These are phyloP conservation scores for Saccharomyces jurei DNA, from an alignment of 805 yeast species.

Conservation along the genomic window DNA sequence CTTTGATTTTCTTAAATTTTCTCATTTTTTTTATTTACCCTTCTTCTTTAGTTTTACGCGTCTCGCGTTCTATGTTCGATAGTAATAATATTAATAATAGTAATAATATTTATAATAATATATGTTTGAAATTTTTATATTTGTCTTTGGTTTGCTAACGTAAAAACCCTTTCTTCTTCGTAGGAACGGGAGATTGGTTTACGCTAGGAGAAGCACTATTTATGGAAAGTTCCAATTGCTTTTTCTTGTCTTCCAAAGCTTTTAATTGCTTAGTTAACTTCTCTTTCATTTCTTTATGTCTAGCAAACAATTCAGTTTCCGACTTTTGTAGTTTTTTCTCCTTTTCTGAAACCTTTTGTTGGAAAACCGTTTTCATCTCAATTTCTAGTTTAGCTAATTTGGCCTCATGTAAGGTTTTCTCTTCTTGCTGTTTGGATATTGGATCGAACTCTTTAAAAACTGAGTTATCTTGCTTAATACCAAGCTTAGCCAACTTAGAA, in stretches of 20 bases:
- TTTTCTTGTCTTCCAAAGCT: constrained; percentile 84
- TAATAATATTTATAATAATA: neutral
- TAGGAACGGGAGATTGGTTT: constrained; percentile 45
- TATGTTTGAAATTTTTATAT: neutral
- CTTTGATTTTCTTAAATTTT: neutral
- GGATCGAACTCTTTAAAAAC: constrained; percentile 97
- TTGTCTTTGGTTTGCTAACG: constrained; percentile 35
- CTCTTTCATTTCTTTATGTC: constrained; percentile 96
- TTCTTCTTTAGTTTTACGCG: neutral
- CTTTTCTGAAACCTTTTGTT: constrained; percentile 91
- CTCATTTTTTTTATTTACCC: neutral
- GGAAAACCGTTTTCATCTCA: constrained; percentile 94
- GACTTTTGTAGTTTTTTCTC: constrained; percentile 94
- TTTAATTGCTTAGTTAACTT: constrained; percentile 81
- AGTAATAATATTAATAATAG: neutral
- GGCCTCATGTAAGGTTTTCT: constrained; percentile 85
- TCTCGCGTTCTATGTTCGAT: neutral
- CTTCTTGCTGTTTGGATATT: constrained; percentile 84
- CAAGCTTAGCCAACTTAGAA: constrained; percentile 68
- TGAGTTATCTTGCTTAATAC: constrained; percentile 82
- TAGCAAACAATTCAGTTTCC: constrained; percentile 89
- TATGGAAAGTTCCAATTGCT: constrained; percentile 52
- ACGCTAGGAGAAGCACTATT: constrained; percentile 21
- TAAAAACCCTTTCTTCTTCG: constrained; percentile 73
- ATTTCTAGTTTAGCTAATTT: constrained; percentile 89